These are phyloP conservation scores for Eutrema heterophyllum DNA, from an alignment of 345 rosid species.

Conservation along the genomic window DNA sequence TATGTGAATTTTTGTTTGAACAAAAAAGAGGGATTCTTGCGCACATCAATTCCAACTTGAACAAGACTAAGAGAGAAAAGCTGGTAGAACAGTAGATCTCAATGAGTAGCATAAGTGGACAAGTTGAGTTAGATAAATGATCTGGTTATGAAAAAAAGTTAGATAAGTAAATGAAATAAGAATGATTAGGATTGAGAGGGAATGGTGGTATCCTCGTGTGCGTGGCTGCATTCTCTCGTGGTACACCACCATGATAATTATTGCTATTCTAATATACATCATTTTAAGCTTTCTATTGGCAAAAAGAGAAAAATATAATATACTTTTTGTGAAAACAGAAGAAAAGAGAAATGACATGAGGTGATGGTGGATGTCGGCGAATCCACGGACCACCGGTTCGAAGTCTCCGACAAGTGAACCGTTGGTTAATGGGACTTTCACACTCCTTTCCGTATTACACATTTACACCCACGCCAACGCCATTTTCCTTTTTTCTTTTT, in stretches of 20 bases:
- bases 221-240: conserved; percentile 22
- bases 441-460: conserved; percentile 9
- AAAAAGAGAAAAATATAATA: background rate
- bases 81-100: background rate
- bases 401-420: conserved; percentile 23
- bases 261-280: background rate
- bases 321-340: background rate
- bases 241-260: conserved; percentile 17
- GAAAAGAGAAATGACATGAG: conserved; percentile 11
- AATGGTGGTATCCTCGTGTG: conserved; percentile 31
- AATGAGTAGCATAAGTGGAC: background rate
- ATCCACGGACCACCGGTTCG: conserved; percentile 17
- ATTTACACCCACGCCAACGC: conserved; percentile 13
- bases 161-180: background rate
- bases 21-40: no score
- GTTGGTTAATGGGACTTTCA: conserved; percentile 11
- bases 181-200: conserved; percentile 16
- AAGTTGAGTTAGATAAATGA: background rate
- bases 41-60: no score
- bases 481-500: background rate
- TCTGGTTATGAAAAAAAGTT: background rate
- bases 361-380: conserved; percentile 25
- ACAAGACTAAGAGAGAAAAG: no score
- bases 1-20: no score
- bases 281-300: background rate